Base-by-base conservation (phyloP, 176 grass and related monocot species). In the Bolboschoenus planiculmis region DNA sequence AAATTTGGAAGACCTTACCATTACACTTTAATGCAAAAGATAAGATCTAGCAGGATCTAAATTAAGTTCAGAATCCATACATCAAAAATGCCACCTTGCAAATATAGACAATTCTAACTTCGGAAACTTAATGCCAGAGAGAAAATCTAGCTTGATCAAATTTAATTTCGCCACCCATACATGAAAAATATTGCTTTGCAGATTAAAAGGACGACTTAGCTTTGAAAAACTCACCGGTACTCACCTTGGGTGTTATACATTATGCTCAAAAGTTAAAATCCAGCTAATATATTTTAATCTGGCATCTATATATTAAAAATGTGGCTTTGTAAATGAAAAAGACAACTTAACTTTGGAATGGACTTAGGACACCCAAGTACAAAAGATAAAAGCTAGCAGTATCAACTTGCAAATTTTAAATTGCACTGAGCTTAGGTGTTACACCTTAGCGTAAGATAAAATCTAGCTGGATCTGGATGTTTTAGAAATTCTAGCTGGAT, bases 311-410 rank as follows among this genome's bases (percentile, higher is more conserved):
- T 9, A 66, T 66, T 66, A 37, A 37, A 66, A 37, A 66, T 5
- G 31, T 36, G 5, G 21, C 33, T 34, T 53, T 16, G 71, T 34
- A n/a, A 55, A 21, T 23, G 27, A 50, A 42, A 53, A 65, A 34
- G 64, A 56, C 24, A 63, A 31, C 10, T 63, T 34, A 18, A 34
- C 61, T 65, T 65, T 31, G 10, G 10, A 61, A 66, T 66, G 15
- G 18, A 13, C 31, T 36, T 51, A 31, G n/a, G 77, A 87, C 83
- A 89, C 82, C 87, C 81, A 42, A 20, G 70, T 67, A 68, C 11
- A 44, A 11, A 59, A 68, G 21, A 78, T 46, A 81, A 68, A 78
- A 83, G 80, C 46, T 68, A 39, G 83, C 6, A 29, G 54, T 7
- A 13, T 84, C 27, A 80, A 60, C 31, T 4, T 60, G 44, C 11